A percentile compares a stretch with the other conserved stretches of the same genome.
phyloP scores from a whole-genome alignment of 2,329 filamentous ascomycete genomes.

The Aspergillus glaucus region DNA sequence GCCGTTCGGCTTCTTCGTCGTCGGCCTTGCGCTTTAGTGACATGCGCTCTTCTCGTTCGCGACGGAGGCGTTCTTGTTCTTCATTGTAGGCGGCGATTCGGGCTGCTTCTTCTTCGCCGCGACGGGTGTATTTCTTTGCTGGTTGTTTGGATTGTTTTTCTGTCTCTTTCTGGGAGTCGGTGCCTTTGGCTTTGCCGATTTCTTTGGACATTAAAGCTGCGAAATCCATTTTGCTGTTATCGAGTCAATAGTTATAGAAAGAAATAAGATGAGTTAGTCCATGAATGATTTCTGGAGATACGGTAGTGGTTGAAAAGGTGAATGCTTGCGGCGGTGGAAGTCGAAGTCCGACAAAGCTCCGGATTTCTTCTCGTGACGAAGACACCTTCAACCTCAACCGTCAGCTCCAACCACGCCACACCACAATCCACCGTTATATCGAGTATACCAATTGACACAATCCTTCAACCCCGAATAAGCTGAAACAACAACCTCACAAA shows the following conservation, averaged over 20 bases:
- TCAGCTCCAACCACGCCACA: neutral
- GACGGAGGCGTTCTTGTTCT: constrained; percentile 70
- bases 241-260: neutral
- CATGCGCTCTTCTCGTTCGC: constrained; percentile 61
- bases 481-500: neutral
- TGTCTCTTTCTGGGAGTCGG: constrained; percentile 16
- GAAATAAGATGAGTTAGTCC: neutral
- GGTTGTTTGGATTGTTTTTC: constrained; percentile 16
- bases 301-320: too few species aligned
- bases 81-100: constrained; percentile 72
- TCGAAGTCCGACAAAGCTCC: too few species aligned
- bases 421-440: too few species aligned
- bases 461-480: too few species aligned
- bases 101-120: constrained; percentile 77
- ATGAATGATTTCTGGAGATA: too few species aligned
- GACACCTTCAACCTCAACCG: neutral
- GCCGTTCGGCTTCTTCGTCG: constrained; percentile 70
- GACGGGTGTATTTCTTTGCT: constrained; percentile 72
- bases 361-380: too few species aligned
- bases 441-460: too few species aligned
- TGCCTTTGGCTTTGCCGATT: constrained; percentile 71
- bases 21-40: constrained; percentile 82
- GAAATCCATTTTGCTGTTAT: constrained; percentile 70
- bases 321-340: too few species aligned
- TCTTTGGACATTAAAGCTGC: constrained; percentile 87